Base-by-base conservation (phyloP, 331 rosid species). In the Acacia pycnantha region DNA sequence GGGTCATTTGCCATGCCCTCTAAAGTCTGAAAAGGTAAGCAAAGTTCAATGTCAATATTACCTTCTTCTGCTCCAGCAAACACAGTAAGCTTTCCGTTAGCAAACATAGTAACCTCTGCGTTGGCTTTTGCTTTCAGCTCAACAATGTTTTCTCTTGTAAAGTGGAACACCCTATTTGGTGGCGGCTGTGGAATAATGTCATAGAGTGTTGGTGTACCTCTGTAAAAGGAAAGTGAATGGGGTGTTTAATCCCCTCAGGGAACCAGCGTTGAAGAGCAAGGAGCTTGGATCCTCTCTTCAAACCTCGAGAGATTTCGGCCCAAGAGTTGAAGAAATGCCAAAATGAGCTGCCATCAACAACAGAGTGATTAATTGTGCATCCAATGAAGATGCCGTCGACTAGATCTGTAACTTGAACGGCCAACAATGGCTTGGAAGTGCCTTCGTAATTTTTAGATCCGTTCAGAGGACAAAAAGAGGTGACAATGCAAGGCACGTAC, bases 241-340 rank as follows among this genome's bases (percentile, higher is more conserved):
- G 74, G 2, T 58, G n/a, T 5, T 50, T 24, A 2, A 59, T 47
- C 0, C 77, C 77, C 6, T 81, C 29, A 27, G 29, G 29, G 29
- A 27, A 27, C 29, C 29, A 27, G 8, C 86, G 88, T 4, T 80
- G 29, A 16, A 83, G 7, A 2, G 16, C 0, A 13, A 80, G 82
- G 4, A 18, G 64, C 67, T 68, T 72, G 53, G 47, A 67, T 6
- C 73, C 29, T 35, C 37, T 11, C 0, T 6, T 12, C 0, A 4
- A 0, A 27, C 29, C 29, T 27, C 29, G 29, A 27, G 29, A 27
- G 29, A 27, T 27, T 27, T 27, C 29, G 29, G 90, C 31, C 87
- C 87, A 86, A 0, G 83, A 72, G 61, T 83, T 83, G 3, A 86
- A 27, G 73, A 86, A 86, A 46, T 56, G 81, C 89, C 89, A 86